Percentiles rank a stretch among this genome's conserved stretches.
Conservation (phyloP, 331 rosid species). For the Quercus lobata region DNA sequence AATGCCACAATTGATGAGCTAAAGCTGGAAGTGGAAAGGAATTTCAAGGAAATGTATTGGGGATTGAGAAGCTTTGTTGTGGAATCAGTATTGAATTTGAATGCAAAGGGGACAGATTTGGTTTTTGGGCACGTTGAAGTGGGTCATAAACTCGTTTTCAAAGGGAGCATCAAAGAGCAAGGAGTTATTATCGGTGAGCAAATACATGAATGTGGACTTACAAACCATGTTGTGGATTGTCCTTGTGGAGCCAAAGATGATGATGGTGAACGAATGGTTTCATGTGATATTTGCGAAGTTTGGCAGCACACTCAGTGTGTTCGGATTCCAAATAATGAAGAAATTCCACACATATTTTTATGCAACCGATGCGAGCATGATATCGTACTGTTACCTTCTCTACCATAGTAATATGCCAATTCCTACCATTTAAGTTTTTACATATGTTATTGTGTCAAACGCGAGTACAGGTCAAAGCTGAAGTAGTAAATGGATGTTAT, state of each 20-base stretch:
- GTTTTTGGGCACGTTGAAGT: slow-evolving; percentile 47
- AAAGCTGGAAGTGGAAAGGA: slow-evolving; percentile 65
- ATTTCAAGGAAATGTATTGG: slow-evolving; percentile 69
- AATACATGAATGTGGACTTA: slow-evolving; percentile 42
- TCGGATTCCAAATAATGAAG: slow-evolving; percentile 59
- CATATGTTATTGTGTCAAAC: neutral
- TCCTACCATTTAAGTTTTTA: neutral
- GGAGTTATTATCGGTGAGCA: slow-evolving; percentile 16
- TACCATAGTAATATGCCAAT: slow-evolving; percentile 20
- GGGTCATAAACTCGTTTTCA: slow-evolving; percentile 55
- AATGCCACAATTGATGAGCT: slow-evolving; percentile 57
- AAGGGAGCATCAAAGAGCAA: slow-evolving; percentile 35
- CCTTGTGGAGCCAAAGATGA: slow-evolving; percentile 76
- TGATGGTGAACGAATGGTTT: slow-evolving; percentile 78
- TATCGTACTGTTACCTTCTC: slow-evolving; percentile 52
- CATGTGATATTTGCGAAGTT: slow-evolving; percentile 84
- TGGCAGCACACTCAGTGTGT: slow-evolving; percentile 81
- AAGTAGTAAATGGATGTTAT: neutral
- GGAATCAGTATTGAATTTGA: slow-evolving; percentile 44
- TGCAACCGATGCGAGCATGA: slow-evolving; percentile 77
- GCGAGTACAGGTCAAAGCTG: neutral
- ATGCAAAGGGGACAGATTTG: slow-evolving; percentile 41
- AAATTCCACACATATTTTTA: slow-evolving; percentile 66
- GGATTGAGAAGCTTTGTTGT: slow-evolving; percentile 54
- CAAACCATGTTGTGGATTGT: slow-evolving; percentile 43